A percentile compares a stretch with the other conserved stretches of the same genome.
phyloP scores from a whole-genome alignment of 345 rosid species.

The Physaria fendleri region DNA sequence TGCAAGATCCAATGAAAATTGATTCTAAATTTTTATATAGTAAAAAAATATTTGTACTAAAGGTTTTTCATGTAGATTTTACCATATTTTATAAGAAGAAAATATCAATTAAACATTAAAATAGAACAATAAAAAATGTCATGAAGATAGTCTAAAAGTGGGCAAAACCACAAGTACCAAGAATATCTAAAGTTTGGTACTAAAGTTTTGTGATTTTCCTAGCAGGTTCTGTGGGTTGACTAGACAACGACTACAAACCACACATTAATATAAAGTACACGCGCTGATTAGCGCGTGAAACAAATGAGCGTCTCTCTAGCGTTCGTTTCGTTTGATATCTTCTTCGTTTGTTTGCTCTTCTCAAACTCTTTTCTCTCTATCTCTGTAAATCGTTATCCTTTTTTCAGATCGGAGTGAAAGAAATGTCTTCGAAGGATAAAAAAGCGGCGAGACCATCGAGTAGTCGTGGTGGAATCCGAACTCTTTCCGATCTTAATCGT shows the following conservation, averaged over 20 bases:
- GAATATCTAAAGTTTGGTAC: not conserved
- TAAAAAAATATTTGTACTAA: not conserved
- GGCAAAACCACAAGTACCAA: constrained; percentile 12
- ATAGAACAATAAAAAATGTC: not conserved
- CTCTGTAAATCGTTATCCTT: not conserved
- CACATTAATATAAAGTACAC: not conserved
- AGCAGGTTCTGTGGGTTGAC: too few relatives aligned
- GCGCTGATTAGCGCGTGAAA: constrained; percentile 20
- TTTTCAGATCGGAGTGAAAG: not conserved
- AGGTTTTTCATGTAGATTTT: not conserved
- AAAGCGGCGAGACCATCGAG: constrained; percentile 59
- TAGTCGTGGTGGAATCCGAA: constrained; percentile 63
- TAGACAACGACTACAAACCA: not conserved
- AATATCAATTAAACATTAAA: not conserved
- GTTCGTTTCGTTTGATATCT: constrained; percentile 21
- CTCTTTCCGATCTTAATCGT: constrained; percentile 90
- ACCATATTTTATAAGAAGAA: not conserved
- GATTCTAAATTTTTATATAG: not conserved
- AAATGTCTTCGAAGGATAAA: constrained; percentile 75
- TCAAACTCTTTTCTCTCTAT: not conserved
- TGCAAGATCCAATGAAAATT: too few relatives aligned
- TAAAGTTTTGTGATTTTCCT: too few relatives aligned
- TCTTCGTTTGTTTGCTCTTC: not conserved
- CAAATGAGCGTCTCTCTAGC: constrained; percentile 16
- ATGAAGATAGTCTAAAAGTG: not conserved